phyloP scores from a whole-genome alignment of 371 early-diverging fungal species.

The Coemansia sp. region DNA sequence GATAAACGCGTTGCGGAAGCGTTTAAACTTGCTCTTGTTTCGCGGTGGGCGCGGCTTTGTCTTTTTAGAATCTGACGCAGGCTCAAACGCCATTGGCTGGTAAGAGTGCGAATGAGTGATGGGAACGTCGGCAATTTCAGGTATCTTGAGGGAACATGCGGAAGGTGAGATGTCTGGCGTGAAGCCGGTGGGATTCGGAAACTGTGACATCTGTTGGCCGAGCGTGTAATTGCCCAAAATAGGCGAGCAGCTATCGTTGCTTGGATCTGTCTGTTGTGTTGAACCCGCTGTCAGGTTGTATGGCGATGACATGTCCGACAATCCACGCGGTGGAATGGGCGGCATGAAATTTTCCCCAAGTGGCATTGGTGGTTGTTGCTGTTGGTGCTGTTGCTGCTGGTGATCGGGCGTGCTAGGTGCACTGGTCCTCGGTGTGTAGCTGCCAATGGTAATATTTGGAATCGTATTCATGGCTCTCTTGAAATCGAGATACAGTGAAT shows the following conservation, averaged over 20 bases:
- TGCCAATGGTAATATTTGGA: conserved; percentile 2
- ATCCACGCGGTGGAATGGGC: background rate
- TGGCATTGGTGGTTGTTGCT: conserved; percentile 6
- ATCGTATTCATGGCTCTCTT: conserved; percentile 2
- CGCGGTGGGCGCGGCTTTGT: conserved; percentile 37
- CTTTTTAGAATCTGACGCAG: background rate
- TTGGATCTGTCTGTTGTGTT: background rate
- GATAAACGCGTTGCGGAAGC: conserved; percentile 52
- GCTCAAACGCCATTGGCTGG: conserved; percentile 16
- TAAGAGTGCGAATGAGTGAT: conserved; percentile 30
- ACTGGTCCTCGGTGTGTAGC: background rate
- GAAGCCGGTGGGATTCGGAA: background rate
- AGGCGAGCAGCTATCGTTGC: background rate
- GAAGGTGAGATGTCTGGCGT: background rate
- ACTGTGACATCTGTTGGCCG: background rate
- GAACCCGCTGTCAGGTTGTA: background rate
- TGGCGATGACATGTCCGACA: conserved; percentile 2
- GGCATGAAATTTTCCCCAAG: background rate
- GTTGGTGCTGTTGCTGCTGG: conserved; percentile 9
- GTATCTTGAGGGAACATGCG: background rate
- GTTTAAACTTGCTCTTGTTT: conserved; percentile 51
- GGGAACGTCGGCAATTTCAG: conserved; percentile 10
- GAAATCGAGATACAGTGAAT: background rate
- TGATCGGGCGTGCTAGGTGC: conserved; percentile 3
- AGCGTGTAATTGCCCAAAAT: background rate